Percentiles rank a stretch among this genome's conserved stretches.
phyloP scores from a whole-genome alignment of 2,329 filamentous ascomycete species.

The Hymenoscyphus linearis region DNA sequence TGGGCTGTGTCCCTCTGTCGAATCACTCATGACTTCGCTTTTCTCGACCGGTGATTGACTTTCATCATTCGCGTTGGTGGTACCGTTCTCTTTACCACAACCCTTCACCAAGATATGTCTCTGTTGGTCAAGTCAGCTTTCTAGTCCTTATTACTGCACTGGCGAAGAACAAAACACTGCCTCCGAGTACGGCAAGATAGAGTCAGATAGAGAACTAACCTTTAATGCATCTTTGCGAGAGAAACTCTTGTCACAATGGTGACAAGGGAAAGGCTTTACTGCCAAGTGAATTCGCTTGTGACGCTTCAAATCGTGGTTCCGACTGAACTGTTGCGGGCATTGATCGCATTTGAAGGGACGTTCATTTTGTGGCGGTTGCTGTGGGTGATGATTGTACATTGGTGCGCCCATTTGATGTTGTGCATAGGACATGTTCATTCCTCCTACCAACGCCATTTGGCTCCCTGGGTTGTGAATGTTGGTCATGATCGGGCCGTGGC shows the following conservation, averaged over 20 bases:
- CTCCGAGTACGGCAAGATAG: slow-evolving; percentile 15
- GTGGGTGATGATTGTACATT: slow-evolving; percentile 56
- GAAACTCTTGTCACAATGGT: slow-evolving; percentile 91
- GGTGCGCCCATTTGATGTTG: slow-evolving; percentile 41
- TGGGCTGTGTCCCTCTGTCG: slow-evolving; percentile 24
- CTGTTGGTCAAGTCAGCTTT: slow-evolving; percentile 38
- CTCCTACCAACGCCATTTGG: slow-evolving; percentile 65
- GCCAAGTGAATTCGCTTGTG: slow-evolving; percentile 94
- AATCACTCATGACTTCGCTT: slow-evolving; percentile 29
- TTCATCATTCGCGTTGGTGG: slow-evolving; percentile 18
- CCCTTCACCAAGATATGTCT: slow-evolving; percentile 64
- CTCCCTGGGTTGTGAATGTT: slow-evolving; percentile 71
- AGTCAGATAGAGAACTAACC: slow-evolving; percentile 49
- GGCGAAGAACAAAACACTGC: neutral
- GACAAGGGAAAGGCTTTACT: slow-evolving; percentile 92
- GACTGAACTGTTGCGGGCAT: slow-evolving; percentile 89
- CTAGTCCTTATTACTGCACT: slow-evolving; percentile 4
- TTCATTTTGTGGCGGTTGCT: slow-evolving; percentile 58
- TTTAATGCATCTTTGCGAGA: slow-evolving; percentile 95
- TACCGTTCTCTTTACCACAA: slow-evolving; percentile 46
- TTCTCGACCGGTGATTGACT: slow-evolving; percentile 30
- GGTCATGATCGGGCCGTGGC: slow-evolving; percentile 68
- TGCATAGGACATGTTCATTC: slow-evolving; percentile 44
- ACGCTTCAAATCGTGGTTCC: slow-evolving; percentile 92
- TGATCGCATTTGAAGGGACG: slow-evolving; percentile 92